Evolutionary conservation across 495 filamentous ascomycete species (phyloP).

Genomic region (Hypoxylon fragiforme): DNA sequence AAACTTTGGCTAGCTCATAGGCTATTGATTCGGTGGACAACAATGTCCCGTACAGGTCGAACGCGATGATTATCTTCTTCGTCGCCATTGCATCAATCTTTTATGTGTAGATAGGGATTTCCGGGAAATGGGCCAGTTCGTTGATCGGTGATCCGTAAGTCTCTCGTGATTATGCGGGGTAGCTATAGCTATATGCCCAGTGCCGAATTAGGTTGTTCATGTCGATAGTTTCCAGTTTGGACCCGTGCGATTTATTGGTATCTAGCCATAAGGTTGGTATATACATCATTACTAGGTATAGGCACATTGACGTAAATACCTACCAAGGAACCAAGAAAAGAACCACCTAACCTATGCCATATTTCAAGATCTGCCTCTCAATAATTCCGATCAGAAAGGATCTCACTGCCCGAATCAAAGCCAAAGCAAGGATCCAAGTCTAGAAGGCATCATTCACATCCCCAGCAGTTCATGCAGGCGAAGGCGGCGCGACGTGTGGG

Average conservation of each 20-base stretch:
- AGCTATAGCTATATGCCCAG: too few relatives aligned
- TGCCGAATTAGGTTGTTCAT: conserved; percentile 17
- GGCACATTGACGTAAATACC: conserved; percentile 10
- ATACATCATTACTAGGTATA: too few relatives aligned
- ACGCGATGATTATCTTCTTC: conserved; percentile 60
- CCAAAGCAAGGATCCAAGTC: conserved; percentile 47
- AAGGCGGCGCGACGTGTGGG: conserved; percentile 67
- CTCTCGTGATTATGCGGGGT: too few relatives aligned
- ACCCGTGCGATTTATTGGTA: too few relatives aligned
- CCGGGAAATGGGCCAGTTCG: conserved; percentile 15
- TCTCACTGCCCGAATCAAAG: conserved; percentile 46
- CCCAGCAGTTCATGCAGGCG: conserved; percentile 70
- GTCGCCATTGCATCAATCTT: conserved; percentile 17
- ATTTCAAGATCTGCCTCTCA: conserved; percentile 68
- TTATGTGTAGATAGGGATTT: background rate
- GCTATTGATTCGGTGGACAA: conserved; percentile 71
- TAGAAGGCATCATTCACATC: conserved; percentile 41
- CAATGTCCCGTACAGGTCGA: conserved; percentile 77
- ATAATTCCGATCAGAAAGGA: conserved; percentile 52
- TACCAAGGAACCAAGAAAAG: conserved; percentile 29
- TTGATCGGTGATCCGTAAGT: too few relatives aligned
- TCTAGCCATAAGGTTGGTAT: too few relatives aligned
- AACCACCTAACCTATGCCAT: conserved; percentile 74
- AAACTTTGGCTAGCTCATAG: conserved; percentile 52
- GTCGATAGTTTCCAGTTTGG: conserved; percentile 6